Base-by-base conservation (phyloP, 352 stramenopile genomes). In the Phytophthora lateralis region DNA sequence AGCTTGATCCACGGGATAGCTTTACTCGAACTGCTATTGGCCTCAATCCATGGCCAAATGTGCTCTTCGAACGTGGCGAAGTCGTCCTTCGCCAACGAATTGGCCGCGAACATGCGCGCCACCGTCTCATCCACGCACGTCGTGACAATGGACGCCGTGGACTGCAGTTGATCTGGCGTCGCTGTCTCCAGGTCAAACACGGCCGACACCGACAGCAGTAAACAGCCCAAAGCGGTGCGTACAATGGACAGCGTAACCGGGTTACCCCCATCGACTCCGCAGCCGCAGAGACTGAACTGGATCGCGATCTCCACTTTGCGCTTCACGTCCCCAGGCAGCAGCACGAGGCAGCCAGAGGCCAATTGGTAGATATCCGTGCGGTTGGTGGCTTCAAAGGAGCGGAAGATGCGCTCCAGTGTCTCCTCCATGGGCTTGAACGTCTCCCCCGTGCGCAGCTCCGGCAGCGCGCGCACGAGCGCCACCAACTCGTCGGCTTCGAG, bases 1-100 rank as follows among this genome's bases (percentile, higher is more conserved):
- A 93, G 57, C 52, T 89, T 89, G 15, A 91, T 63, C 85, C 85
- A 94, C 39, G 80, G 76, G 7, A 89, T 55, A 7, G 66, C 69
- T 41, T 86, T 86, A 41, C 12, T 61, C 0, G 55, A 24, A 26
- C 53, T 55, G n/a, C 57, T 61, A 9, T 83, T 81, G 7, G 76
- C 47, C 29, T 94, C 78, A 11, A 92, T 83, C 80, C 80, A 94
- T 3, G 71, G 66, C 81, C 79, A 90, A 24, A 86, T 58, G 7
- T 78, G 60, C 10, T 73, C 55, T 12, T 77, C 50, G 44, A 89
- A 85, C 20, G 44, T 58, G 21, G 62, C 66, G 0, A 51, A 66
- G 5, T 49, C 70, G 29, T 79, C 65, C 39, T 75, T 83, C 4
- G 48, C 43, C 32, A 87, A 58, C 5, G 65, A 72, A 38, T 87